A percentile compares a stretch with the other conserved stretches of the same genome.
These are phyloP conservation scores for Cystobasidium onofrii DNA, from an alignment of 768 basidiomycete genomes.

Conservation along the genomic window DNA sequence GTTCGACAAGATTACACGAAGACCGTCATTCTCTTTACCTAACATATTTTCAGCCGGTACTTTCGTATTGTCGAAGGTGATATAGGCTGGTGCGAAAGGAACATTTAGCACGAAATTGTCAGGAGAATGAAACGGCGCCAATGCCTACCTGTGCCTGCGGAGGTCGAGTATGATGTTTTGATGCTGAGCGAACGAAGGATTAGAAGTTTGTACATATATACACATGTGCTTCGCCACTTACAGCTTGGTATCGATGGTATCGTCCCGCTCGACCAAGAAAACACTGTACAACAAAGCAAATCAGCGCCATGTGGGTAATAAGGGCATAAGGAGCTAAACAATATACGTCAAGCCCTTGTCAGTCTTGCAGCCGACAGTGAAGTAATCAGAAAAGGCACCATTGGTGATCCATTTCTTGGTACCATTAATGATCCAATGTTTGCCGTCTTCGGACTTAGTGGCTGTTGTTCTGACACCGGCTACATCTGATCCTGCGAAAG, in stretches of 20 bases:
- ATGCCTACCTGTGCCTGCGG: conserved; percentile 53
- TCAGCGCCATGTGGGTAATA: too few species aligned
- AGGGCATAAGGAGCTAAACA: too few species aligned
- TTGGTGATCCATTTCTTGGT: conserved; percentile 54
- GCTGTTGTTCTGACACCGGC: conserved; percentile 38
- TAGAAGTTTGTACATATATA: neutral
- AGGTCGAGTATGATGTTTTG: conserved; percentile 72
- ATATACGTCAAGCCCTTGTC: conserved; percentile 58
- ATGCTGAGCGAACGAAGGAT: conserved; percentile 48
- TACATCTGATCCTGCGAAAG: conserved; percentile 35
- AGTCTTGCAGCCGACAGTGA: conserved; percentile 56
- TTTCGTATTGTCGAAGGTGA: conserved; percentile 73
- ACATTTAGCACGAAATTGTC: too few species aligned
- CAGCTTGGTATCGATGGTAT: conserved; percentile 70
- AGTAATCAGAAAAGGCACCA: conserved; percentile 63
- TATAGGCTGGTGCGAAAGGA: conserved; percentile 54
- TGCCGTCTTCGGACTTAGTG: conserved; percentile 57
- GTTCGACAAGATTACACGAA: conserved; percentile 52
- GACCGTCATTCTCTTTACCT: conserved; percentile 68
- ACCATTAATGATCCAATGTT: conserved; percentile 76
- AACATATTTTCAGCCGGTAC: conserved; percentile 83
- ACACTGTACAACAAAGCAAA: conserved; percentile 45
- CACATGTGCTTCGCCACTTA: neutral
- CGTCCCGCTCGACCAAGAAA: conserved; percentile 71
- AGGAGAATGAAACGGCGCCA: conserved; percentile 45